A percentile compares a stretch with the other conserved stretches of the same genome.
Evolutionary conservation across 2,329 filamentous ascomycete species (phyloP).

Genomic region (Fusarium sp.): DNA sequence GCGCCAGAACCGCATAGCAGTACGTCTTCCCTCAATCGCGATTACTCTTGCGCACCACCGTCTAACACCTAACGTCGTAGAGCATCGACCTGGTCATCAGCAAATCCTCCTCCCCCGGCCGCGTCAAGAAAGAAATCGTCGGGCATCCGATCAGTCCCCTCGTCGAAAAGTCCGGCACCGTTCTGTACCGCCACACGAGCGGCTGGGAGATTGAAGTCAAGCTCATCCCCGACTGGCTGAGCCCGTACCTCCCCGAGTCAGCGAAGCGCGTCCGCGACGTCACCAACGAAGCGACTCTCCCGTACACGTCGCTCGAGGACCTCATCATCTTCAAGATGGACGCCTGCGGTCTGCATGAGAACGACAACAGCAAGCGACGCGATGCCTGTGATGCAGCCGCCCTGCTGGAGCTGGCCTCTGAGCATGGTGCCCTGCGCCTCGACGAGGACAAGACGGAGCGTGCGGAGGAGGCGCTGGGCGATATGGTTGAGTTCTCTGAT

Average conservation of each 20-base stretch:
- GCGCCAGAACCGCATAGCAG: conserved; percentile 20
- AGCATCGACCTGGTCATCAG: conserved; percentile 45
- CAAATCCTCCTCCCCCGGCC: conserved; percentile 44
- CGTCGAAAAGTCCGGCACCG: conserved; percentile 38
- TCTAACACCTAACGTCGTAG: conserved; percentile 2
- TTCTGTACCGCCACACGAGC: conserved; percentile 39
- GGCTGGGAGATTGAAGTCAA: conserved; percentile 45
- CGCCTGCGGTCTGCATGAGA: conserved; percentile 42
- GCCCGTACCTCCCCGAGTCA: conserved; percentile 41
- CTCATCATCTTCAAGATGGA: conserved; percentile 44
- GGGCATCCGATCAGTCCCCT: conserved; percentile 44
- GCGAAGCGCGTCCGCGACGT: conserved; percentile 38
- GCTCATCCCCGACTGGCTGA: conserved; percentile 45
- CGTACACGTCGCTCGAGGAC: conserved; percentile 42
- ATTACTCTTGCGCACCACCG: rapidly evolving
- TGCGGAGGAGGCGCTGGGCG: conserved; percentile 38
- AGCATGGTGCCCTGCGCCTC: conserved; percentile 38
- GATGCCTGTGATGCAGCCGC: conserved; percentile 41
- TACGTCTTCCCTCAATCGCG: neutral
- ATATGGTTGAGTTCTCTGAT: conserved; percentile 39
- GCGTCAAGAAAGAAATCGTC: conserved; percentile 43
- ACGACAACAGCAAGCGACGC: conserved; percentile 38
- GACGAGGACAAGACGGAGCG: conserved; percentile 41
- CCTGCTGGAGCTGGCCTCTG: conserved; percentile 40
- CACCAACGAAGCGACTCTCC: conserved; percentile 27